Evolutionary conservation across 2,329 filamentous ascomycete species (phyloP).

Genomic region (Botrytis medusae): DNA sequence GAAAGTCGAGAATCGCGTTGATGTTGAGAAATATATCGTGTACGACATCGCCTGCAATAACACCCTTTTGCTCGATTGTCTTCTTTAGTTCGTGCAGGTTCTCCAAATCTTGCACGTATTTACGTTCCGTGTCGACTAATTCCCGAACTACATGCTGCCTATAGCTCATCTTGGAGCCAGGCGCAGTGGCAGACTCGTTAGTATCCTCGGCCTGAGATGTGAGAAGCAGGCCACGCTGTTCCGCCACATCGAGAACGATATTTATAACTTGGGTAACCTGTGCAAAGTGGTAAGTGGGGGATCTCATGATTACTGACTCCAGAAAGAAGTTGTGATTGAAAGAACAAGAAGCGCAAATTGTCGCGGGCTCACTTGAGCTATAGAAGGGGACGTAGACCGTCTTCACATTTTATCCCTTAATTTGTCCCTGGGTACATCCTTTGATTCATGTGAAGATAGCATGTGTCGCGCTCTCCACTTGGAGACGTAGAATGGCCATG

Average conservation of each 20-base stretch:
- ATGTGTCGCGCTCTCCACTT: neutral
- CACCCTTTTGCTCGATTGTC: conserved; percentile 80
- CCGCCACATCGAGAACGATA: conserved; percentile 81
- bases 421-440: neutral
- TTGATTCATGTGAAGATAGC: neutral
- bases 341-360: neutral
- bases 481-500: neutral
- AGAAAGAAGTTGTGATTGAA: neutral
- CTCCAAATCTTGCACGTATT: conserved; percentile 96
- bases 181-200: conserved; percentile 48
- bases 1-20: conserved; percentile 91
- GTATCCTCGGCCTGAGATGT: conserved; percentile 56
- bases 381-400: neutral
- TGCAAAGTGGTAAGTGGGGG: conserved; percentile 14
- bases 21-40: conserved; percentile 97
- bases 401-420: neutral
- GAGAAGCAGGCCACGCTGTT: conserved; percentile 71
- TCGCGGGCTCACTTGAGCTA: neutral
- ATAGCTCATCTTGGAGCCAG: conserved; percentile 64
- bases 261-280: conserved; percentile 90
- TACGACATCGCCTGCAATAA: conserved; percentile 83
- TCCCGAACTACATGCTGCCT: conserved; percentile 89
- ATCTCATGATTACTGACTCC: neutral
- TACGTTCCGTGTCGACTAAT: conserved; percentile 90
- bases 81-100: conserved; percentile 92